Percentiles rank a stretch among this genome's conserved stretches.
Evolutionary conservation across 768 basidiomycete species (phyloP).

Genomic region (Podaxis sp.): DNA sequence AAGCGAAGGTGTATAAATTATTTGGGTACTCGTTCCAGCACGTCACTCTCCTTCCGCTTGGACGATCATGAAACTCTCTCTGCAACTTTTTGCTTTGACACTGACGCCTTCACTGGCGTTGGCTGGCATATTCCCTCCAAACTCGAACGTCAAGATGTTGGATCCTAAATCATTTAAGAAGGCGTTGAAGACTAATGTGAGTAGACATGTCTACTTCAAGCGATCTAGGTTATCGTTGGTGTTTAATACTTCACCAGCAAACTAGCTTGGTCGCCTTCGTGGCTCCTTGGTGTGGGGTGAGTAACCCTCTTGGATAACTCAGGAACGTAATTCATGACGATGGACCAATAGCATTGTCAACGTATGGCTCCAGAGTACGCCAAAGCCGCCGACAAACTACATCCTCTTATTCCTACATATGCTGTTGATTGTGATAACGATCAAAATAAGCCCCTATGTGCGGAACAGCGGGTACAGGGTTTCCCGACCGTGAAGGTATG

Average conservation of each 20-base stretch:
- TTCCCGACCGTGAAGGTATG: conserved; percentile 90
- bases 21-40: neutral
- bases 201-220: conserved; percentile 23
- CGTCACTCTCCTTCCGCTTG: neutral
- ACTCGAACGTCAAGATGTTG: conserved; percentile 69
- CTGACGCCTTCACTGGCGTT: conserved; percentile 47
- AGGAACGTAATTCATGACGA: neutral
- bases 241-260: conserved; percentile 37
- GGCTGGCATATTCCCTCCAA: conserved; percentile 43
- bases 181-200: conserved; percentile 73
- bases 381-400: conserved; percentile 74
- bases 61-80: conserved; percentile 31
- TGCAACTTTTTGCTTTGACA: conserved; percentile 35
- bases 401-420: conserved; percentile 84
- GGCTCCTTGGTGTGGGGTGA: conserved; percentile 91
- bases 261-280: conserved; percentile 86
- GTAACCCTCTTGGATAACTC: conserved; percentile 22
- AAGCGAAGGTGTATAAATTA: conserved; percentile 4
- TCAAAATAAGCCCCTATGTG: conserved; percentile 78
- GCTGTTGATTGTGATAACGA: conserved; percentile 91
- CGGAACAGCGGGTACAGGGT: conserved; percentile 76
- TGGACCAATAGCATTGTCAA: conserved; percentile 73
- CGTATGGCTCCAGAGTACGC: conserved; percentile 81
- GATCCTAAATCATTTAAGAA: conserved; percentile 69
- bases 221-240: neutral